These are phyloP conservation scores for Ceratobasidium sp. DNA, from an alignment of 1,284 basidiomycete genomes.

Conservation along the genomic window DNA sequence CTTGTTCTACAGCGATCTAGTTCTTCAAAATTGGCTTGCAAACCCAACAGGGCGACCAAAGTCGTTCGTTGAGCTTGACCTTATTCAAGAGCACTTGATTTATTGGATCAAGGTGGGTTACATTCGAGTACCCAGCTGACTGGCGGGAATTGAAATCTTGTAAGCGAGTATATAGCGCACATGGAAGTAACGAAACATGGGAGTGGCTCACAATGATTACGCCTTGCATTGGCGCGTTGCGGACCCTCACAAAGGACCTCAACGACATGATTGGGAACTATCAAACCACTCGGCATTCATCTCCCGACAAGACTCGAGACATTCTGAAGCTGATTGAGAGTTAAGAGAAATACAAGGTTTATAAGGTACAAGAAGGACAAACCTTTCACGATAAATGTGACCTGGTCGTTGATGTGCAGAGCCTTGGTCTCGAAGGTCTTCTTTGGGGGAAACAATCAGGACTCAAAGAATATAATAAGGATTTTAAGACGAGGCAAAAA, in stretches of 20 bases:
- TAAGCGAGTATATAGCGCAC: conserved; percentile 48
- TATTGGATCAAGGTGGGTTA: conserved; percentile 51
- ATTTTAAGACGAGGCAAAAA: background rate
- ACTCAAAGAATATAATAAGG: background rate
- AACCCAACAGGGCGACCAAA: conserved; percentile 51
- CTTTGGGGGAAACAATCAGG: background rate
- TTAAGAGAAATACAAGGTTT: background rate
- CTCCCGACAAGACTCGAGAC: conserved; percentile 45
- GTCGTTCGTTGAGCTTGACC: conserved; percentile 50
- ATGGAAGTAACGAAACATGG: conserved; percentile 53
- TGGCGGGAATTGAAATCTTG: background rate
- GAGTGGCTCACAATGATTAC: conserved; percentile 53
- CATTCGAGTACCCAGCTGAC: background rate
- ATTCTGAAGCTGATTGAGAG: background rate
- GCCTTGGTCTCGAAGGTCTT: background rate
- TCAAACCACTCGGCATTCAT: conserved; percentile 48
- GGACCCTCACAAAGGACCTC: conserved; percentile 48
- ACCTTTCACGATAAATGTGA: background rate
- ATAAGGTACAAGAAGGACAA: background rate
- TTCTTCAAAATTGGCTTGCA: conserved; percentile 54
- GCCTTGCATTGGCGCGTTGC: conserved; percentile 51
- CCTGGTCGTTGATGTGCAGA: background rate
- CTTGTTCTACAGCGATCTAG: conserved; percentile 45
- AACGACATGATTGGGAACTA: conserved; percentile 48
- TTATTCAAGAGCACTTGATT: conserved; percentile 56